Percentiles rank a stretch among this genome's conserved stretches.
These are phyloP conservation scores for Somion occarium DNA, from an alignment of 1,284 basidiomycete species.

Conservation along the genomic window DNA sequence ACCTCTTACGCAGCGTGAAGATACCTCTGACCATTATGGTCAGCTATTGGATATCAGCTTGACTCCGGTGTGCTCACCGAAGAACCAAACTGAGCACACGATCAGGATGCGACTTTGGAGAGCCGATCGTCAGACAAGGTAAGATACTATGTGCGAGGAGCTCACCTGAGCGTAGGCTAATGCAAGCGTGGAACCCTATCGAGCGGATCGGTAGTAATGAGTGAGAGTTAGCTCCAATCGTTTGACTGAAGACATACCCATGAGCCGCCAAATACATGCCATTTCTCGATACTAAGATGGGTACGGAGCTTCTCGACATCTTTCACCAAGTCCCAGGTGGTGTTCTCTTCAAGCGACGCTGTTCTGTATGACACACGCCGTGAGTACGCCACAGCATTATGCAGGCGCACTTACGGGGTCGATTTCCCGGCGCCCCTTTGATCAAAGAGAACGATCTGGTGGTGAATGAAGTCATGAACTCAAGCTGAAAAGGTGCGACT, in stretches of 20 bases:
- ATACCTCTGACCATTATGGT: constrained; percentile 59
- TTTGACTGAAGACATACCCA: constrained; percentile 65
- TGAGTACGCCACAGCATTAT: background rate
- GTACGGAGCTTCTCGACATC: constrained; percentile 84
- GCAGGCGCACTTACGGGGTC: constrained; percentile 68
- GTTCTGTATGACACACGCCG: constrained; percentile 34
- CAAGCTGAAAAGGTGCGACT: background rate
- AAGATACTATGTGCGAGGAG: background rate
- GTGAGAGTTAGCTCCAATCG: no score
- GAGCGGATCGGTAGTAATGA: no score
- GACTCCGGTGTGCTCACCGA: constrained; percentile 42
- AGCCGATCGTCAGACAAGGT: background rate
- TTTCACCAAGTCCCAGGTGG: constrained; percentile 91
- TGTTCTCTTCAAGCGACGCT: constrained; percentile 82
- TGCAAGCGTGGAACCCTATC: constrained; percentile 85
- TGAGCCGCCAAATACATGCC: constrained; percentile 91
- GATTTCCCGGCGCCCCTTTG: constrained; percentile 87
- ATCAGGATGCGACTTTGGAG: constrained; percentile 67
- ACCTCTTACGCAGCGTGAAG: constrained; percentile 81
- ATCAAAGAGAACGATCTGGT: constrained; percentile 74
- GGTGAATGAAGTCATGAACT: background rate
- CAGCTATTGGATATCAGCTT: background rate
- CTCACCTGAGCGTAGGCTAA: constrained; percentile 81
- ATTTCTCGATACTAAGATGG: constrained; percentile 66
- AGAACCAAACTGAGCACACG: constrained; percentile 78